phyloP scores from a whole-genome alignment of 2,329 filamentous ascomycete species.

The Alternaria tenuissima region DNA sequence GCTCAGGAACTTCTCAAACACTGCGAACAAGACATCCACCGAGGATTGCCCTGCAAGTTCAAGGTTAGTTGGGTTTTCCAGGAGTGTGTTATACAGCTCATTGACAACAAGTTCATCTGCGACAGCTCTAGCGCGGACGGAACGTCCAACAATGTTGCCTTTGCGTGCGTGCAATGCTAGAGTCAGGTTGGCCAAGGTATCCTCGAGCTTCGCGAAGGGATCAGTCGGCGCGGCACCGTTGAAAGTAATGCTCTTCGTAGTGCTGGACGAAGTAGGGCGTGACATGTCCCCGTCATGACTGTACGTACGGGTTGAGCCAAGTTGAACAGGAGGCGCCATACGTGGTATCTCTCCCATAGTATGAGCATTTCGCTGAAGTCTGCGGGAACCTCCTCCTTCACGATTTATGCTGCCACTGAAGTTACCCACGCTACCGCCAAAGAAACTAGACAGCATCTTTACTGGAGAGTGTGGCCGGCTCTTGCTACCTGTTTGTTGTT shows the following conservation, averaged over 20 bases:
- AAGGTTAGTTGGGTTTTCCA: slow-evolving; percentile 82
- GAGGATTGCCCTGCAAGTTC: slow-evolving; percentile 77
- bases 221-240: slow-evolving; percentile 37
- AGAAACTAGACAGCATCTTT: slow-evolving; percentile 85
- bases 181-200: slow-evolving; percentile 84
- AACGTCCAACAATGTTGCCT: slow-evolving; percentile 83
- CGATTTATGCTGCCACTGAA: slow-evolving; percentile 7
- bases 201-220: slow-evolving; percentile 74
- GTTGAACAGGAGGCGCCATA: slow-evolving; percentile 44
- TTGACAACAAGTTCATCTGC: slow-evolving; percentile 85
- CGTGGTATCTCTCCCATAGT: slow-evolving; percentile 49
- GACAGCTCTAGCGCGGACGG: slow-evolving; percentile 71
- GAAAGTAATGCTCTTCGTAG: slow-evolving; percentile 43
- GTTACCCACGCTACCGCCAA: slow-evolving; percentile 67
- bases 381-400: slow-evolving; percentile 36
- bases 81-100: slow-evolving; percentile 86
- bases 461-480: slow-evolving; percentile 86
- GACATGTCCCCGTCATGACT: slow-evolving; percentile 47
- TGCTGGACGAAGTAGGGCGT: slow-evolving; percentile 46
- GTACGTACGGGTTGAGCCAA: slow-evolving; percentile 48
- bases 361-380: slow-evolving; percentile 44
- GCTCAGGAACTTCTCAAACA: slow-evolving; percentile 91
- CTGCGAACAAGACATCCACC: slow-evolving; percentile 85
- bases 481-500: slow-evolving; percentile 60
- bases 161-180: slow-evolving; percentile 84